Base-by-base conservation (phyloP, 768 basidiomycete genomes). In the Leccinum broughii region DNA sequence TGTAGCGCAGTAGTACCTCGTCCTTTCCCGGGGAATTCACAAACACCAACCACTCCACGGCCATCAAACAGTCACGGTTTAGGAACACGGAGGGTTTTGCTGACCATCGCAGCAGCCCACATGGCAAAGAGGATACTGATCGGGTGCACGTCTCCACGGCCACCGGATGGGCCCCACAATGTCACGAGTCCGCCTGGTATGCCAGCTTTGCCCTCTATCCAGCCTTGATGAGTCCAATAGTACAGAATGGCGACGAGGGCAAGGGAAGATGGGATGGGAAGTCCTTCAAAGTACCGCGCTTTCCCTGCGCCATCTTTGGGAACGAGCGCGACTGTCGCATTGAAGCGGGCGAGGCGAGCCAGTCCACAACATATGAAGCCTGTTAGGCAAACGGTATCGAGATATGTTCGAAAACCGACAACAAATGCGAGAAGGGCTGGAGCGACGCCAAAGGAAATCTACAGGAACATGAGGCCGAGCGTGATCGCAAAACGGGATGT, bases 361-460 rank as follows among this genome's bases (percentile, higher is more conserved):
- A 99, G 85, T 37, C 97, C 97, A 77, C 90, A 93, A 71, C 96
- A 98, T 66, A 97, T 93, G 74, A 98, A 99, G 55, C 85, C 84
- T 14, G 95, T 87, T 50, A 99, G 82, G 61, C 87, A 78, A 64
- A 95, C 82, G 2, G 90, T 92, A 78, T 99, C 97, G 60, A 97
- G 85, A 62, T 90, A 89, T 11, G 94, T 96, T 62, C 92, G 85
- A 58, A 98, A 84, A 57, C 97, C 97, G 56, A 98, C 82, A 53
- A 85, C 86, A 73, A 97, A 99, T 8, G 90, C 93, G 35, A 97
- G 78, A 49, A 98, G 81, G n/a, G 95, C 89, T 3, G 97, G 97
- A 0, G 97, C 95, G 55, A 98, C 94, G 55, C 97, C 97, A 70
- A 99, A 99, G 2, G 97, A 98, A 62, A 99, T 90, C 95, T 97